Evolutionary conservation across 2,329 filamentous ascomycete species (phyloP).

Genomic region (Polytolypa hystricis): DNA sequence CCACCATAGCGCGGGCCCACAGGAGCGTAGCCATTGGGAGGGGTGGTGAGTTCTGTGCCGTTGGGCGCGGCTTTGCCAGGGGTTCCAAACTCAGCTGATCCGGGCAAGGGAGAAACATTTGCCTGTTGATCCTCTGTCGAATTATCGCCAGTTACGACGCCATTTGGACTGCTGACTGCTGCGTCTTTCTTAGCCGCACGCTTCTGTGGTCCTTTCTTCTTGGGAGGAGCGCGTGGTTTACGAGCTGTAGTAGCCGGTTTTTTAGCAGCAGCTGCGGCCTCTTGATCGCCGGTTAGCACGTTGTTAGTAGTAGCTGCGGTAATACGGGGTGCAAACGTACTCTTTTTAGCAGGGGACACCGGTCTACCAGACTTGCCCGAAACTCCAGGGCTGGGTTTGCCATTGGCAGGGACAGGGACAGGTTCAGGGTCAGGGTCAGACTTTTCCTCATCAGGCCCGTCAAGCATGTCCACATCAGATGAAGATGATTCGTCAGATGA

Average conservation of each 20-base stretch:
- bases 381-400: too few relatives aligned
- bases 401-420: too few relatives aligned
- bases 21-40: background rate
- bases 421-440: too few relatives aligned
- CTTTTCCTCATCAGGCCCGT: background rate
- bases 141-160: too few relatives aligned
- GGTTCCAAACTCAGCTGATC: background rate
- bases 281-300: background rate
- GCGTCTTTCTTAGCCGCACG: too few relatives aligned
- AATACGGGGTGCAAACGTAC: too few relatives aligned
- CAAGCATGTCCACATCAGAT: background rate
- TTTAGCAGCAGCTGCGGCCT: background rate
- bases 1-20: too few relatives aligned
- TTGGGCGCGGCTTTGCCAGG: background rate
- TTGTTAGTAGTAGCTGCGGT: background rate
- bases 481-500: conserved; percentile 1
- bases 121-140: too few relatives aligned
- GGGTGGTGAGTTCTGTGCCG: background rate
- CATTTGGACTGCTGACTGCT: too few relatives aligned
- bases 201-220: too few relatives aligned
- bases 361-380: too few relatives aligned
- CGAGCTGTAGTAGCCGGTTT: background rate
- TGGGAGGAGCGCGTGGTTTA: conserved; percentile 1
- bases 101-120: background rate
- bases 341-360: too few relatives aligned